Percentiles rank a stretch among this genome's conserved stretches.
Evolutionary conservation across 2,329 filamentous ascomycete species (phyloP).

Genomic region (Fusarium domesticum): DNA sequence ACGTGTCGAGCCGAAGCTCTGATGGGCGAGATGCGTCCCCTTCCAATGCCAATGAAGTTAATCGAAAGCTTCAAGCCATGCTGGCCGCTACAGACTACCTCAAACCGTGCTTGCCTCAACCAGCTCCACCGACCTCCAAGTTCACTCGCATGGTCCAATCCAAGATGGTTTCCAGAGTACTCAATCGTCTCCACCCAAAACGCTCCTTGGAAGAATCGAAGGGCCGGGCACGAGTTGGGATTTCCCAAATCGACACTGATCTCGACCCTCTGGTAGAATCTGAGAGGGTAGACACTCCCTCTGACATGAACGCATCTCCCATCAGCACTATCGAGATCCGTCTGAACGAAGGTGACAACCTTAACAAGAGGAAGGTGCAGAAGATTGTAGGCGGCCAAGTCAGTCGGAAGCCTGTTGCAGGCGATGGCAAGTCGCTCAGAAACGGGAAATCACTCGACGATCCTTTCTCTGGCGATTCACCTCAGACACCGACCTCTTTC

Average conservation of each 20-base stretch:
- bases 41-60: constrained; percentile 27
- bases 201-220: constrained; percentile 19
- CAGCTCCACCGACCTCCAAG: constrained; percentile 19
- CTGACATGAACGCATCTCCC: constrained; percentile 15
- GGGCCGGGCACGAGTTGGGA: neutral
- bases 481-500: constrained; percentile 25
- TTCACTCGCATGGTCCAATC: constrained; percentile 30
- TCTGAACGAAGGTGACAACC: constrained; percentile 35
- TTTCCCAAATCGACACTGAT: neutral
- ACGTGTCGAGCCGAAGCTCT: constrained; percentile 5
- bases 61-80: constrained; percentile 37
- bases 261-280: constrained; percentile 3
- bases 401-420: constrained; percentile 29
- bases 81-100: constrained; percentile 36
- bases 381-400: constrained; percentile 32
- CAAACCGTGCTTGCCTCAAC: constrained; percentile 29
- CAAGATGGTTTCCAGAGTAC: constrained; percentile 35
- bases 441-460: constrained; percentile 30
- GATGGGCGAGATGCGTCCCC: constrained; percentile 3
- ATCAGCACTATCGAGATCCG: constrained; percentile 34
- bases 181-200: constrained; percentile 32
- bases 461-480: constrained; percentile 27
- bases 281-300: constrained; percentile 4
- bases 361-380: constrained; percentile 36
- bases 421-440: constrained; percentile 29